These are phyloP conservation scores for Schizonepeta tenuifolia DNA, from an alignment of 257 asterid genomes.

Conservation along the genomic window DNA sequence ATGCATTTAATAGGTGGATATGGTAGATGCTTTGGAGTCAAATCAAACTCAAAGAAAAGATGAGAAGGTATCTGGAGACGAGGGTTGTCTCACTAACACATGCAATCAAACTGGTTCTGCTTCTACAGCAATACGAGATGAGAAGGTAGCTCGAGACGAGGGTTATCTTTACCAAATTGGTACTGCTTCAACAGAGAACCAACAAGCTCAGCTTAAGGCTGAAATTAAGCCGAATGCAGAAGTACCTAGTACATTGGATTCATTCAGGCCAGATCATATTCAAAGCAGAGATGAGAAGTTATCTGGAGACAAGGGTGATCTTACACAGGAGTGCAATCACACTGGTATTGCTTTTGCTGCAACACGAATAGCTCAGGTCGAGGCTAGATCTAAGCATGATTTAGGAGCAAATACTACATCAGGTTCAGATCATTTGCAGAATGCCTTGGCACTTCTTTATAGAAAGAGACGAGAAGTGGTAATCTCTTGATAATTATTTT, in stretches of 20 bases:
- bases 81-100: conserved; percentile 20
- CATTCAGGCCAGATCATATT: conserved; percentile 6
- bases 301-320: conserved; percentile 27
- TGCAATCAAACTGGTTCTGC: conserved; percentile 28
- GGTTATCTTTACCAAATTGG: conserved; percentile 24
- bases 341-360: conserved; percentile 6
- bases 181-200: conserved; percentile 20
- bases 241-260: neutral
- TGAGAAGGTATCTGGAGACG: conserved; percentile 35
- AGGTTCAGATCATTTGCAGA: conserved; percentile 43
- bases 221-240: neutral
- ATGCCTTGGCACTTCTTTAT: conserved; percentile 51
- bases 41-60: conserved; percentile 7
- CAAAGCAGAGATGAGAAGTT: conserved; percentile 31
- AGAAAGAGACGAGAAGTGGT: conserved; percentile 54
- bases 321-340: conserved; percentile 27
- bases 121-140: conserved; percentile 16
- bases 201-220: conserved; percentile 35
- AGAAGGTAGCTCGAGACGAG: conserved; percentile 34
- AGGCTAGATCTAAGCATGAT: conserved; percentile 12
- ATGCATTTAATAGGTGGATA: conserved; percentile 39
- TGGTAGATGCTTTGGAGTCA: conserved; percentile 22
- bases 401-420: conserved; percentile 30
- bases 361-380: conserved; percentile 28
- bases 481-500: conserved; percentile 19